A percentile compares a stretch with the other conserved stretches of the same genome.
Conservation (phyloP, 257 asterid genomes). For the Solanum medicagineum region DNA sequence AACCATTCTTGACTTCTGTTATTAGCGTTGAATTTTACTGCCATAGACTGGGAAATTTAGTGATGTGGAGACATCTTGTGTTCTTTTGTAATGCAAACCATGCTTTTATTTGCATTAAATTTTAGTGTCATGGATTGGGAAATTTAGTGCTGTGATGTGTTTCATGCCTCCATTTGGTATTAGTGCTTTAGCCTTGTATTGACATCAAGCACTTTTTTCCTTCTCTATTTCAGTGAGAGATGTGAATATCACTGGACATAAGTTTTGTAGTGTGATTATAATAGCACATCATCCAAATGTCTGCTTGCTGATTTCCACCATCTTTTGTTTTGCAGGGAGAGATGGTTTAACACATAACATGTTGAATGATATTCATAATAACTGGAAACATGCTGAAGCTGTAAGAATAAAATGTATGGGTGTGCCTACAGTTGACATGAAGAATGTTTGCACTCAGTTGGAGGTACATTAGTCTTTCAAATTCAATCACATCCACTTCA, state of each 20-base stretch:
- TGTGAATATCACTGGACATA: neutral
- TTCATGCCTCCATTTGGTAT: neutral
- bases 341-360: slow-evolving; percentile 94
- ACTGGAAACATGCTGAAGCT: slow-evolving; percentile 84
- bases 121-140: neutral
- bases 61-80: neutral
- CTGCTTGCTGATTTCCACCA: neutral
- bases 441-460: slow-evolving; percentile 65
- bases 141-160: neutral
- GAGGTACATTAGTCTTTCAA: slow-evolving; percentile 45
- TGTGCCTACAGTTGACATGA: slow-evolving; percentile 90
- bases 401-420: slow-evolving; percentile 96
- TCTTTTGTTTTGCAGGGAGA: slow-evolving; percentile 40
- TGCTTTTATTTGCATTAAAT: neutral
- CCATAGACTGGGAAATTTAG: neutral
- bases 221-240: neutral
- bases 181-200: neutral
- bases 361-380: slow-evolving; percentile 78
- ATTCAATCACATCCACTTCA: neutral
- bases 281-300: neutral
- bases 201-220: neutral
- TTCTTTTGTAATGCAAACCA: neutral
- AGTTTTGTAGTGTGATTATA: neutral
- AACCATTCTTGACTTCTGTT: neutral
- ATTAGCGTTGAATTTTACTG: neutral